Evolutionary conservation across 495 filamentous ascomycete species (phyloP).

Genomic region (Talaromyces adpressus): DNA sequence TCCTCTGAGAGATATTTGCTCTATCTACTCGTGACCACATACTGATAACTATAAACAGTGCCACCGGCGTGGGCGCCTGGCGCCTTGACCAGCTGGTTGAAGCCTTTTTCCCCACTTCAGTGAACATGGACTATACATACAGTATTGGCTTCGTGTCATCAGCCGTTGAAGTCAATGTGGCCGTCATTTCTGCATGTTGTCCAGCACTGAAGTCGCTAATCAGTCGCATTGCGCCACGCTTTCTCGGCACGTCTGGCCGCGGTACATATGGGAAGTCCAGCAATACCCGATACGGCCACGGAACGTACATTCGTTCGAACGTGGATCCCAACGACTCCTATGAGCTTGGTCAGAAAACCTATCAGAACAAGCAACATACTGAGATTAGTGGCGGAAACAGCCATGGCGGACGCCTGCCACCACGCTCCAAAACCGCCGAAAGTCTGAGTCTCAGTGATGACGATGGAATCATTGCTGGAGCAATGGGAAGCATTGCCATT

Average conservation of each 20-base stretch:
- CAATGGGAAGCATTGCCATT: background rate
- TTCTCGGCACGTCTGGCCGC: background rate
- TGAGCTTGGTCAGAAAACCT: background rate
- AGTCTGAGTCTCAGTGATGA: background rate
- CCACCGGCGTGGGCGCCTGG: constrained; percentile 39
- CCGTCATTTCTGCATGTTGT: constrained; percentile 43
- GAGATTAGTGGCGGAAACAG: background rate
- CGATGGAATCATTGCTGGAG: background rate
- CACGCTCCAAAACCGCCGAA: background rate
- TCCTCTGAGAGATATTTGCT: background rate
- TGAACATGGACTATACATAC: constrained; percentile 19
- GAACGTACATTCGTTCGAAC: background rate
- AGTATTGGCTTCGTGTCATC: constrained; percentile 44
- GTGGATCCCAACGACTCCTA: background rate
- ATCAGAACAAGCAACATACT: background rate
- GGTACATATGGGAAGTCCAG: background rate
- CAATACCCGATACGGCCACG: background rate
- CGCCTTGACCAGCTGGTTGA: constrained; percentile 21
- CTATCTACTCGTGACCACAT: background rate
- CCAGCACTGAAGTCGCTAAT: constrained; percentile 20
- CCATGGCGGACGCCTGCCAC: background rate
- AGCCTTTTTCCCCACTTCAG: constrained; percentile 10
- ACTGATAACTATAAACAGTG: constrained; percentile 22
- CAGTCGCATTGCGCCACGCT: constrained; percentile 10
- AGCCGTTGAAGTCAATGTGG: constrained; percentile 48